Percentiles rank a stretch among this genome's conserved stretches.
Conservation (phyloP, 2,329 filamentous ascomycete species). For the Westerdykella ornata region DNA sequence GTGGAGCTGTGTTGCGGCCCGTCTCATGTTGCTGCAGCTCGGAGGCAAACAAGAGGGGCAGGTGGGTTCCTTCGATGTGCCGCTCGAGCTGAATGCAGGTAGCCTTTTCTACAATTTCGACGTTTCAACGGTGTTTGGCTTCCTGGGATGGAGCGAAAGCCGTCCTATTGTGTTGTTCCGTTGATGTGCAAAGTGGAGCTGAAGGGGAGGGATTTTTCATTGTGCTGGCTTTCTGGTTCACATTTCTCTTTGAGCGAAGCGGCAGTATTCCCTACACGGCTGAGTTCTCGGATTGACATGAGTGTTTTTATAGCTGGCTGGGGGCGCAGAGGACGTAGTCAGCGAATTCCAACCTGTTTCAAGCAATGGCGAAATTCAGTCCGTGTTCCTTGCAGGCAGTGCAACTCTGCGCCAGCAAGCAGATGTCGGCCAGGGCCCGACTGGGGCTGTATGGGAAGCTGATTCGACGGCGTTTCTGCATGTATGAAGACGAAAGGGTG, state of each 20-base stretch:
- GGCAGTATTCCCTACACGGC: neutral
- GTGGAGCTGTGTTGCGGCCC: too few relatives aligned
- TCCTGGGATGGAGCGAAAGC: too few relatives aligned
- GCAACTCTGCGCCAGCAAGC: neutral
- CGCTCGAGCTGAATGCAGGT: too few relatives aligned
- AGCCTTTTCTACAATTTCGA: too few relatives aligned
- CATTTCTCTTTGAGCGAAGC: neutral
- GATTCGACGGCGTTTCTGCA: neutral
- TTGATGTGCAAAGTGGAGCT: neutral
- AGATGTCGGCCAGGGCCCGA: neutral
- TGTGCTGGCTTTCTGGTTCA: neutral
- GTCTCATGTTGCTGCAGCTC: too few relatives aligned
- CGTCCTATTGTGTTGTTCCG: too few relatives aligned
- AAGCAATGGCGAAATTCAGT: neutral
- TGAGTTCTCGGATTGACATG: too few relatives aligned
- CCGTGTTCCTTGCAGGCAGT: constrained; percentile 8
- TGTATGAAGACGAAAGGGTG: neutral
- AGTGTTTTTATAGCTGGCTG: constrained; percentile 1
- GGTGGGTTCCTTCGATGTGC: too few relatives aligned
- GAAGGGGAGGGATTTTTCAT: neutral
- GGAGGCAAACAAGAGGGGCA: too few relatives aligned
- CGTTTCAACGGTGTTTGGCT: too few relatives aligned
- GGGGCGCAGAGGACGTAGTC: neutral
- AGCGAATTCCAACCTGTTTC: neutral
- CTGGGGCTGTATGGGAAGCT: neutral